Evolutionary conservation across 164 flowering plant genomes (phyloP).

Genomic region (Malania oleifera): DNA sequence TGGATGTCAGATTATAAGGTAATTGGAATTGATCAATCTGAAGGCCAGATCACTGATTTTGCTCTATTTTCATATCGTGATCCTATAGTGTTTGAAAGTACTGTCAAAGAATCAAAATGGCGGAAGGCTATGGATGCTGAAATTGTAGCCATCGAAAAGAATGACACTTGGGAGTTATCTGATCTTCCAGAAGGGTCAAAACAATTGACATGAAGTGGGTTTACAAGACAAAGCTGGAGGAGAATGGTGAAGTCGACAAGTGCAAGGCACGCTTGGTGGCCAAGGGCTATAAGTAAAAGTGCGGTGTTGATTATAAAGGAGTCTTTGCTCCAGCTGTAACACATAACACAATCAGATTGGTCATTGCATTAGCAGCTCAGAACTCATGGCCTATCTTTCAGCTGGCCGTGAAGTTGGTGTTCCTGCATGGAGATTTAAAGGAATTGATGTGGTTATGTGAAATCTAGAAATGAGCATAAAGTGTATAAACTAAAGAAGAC

Average conservation of each 20-base stretch:
- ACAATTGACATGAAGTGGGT: conserved; percentile 17
- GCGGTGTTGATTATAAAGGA: conserved; percentile 10
- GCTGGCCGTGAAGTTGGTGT: conserved; percentile 5
- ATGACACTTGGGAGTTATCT: no score
- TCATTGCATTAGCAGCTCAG: conserved; percentile 9
- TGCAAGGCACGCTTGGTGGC: conserved; percentile 10
- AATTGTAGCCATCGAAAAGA: no score
- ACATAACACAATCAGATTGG: conserved; percentile 3
- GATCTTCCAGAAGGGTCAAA: conserved; percentile 10
- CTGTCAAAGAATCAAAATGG: no score
- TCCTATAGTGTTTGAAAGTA: no score
- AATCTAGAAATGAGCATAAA: conserved; percentile 7
- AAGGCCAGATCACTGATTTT: no score
- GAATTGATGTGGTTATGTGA: conserved; percentile 7
- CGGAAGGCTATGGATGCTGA: no score
- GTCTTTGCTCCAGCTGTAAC: conserved; percentile 11
- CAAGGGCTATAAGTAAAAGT: conserved; percentile 10
- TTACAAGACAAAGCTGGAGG: conserved; percentile 12
- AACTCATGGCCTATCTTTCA: conserved; percentile 6
- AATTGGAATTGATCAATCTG: no score
- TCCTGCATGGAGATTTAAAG: conserved; percentile 2
- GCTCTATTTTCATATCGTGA: no score
- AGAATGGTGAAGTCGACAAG: conserved; percentile 7
- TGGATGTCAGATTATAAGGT: no score
- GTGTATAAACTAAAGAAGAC: conserved; percentile 12